Base-by-base conservation (phyloP, 148 eudicot species). In the Hydrangea macrophylla region DNA sequence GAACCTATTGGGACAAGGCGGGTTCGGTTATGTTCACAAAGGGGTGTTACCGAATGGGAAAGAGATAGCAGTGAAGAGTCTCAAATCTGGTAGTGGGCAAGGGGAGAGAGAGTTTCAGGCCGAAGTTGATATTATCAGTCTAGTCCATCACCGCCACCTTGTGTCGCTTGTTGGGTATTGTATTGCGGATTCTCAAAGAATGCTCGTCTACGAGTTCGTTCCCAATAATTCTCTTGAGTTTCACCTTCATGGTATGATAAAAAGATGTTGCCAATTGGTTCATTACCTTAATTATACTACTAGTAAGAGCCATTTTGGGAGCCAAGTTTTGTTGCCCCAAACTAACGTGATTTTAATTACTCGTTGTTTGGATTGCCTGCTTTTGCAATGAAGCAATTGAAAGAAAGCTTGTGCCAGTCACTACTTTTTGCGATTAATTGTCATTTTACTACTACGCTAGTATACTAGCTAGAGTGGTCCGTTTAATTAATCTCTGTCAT, bases 141-240 rank as follows among this genome's bases (percentile, higher is more conserved):
- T 91, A 18, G 97, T 91, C 6, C 94, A 91, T 27, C 97, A 91
- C 71, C 78, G 92, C 17, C 94, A 91, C 48, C 80, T 91, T 26
- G 97, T 91, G 27, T 91, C 97, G 22, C 78, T 91, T n/a, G 90
- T 84, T 62, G 97, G 97, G 0, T 88, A 90, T 66, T 91, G 97
- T 54, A 90, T 85, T 54, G 79, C 90, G 3, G 90, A 80, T 12
- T 64, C 79, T 8, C 84, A 90, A 67, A 85, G 96, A 48, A 80
- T 88, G 96, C 51, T 90, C 75, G 97, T 88, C 33, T 90, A 90
- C 64, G 93, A 90, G 67, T 91, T 84, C 67, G 83, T 91, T 18
- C 65, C 85, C 0, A 91, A 86, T 15, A 27, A 57, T 2, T 81
- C 93, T 13, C 91, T 90, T 64, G 96, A 90, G 71, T 75, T 22